These are phyloP conservation scores for Trichosanthes truncata DNA, from an alignment of 306 rosid species.

Conservation along the genomic window DNA sequence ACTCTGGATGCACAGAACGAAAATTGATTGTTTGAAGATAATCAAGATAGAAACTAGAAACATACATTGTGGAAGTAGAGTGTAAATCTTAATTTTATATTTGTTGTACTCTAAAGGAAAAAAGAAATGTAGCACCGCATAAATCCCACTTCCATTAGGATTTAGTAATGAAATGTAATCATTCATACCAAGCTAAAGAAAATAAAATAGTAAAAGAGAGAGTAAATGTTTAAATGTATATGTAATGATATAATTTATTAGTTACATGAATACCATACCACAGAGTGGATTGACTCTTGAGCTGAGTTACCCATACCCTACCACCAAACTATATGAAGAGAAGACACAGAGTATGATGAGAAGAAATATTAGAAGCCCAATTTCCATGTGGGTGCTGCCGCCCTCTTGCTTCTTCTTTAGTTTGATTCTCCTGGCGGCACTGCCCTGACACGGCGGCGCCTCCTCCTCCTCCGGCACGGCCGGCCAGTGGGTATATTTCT, in stretches of 20 bases:
- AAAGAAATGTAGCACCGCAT: no score
- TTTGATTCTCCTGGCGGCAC: slow-evolving; percentile 50
- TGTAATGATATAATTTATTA: background rate
- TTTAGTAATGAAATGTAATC: background rate
- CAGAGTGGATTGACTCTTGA: background rate
- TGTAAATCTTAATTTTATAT: no score
- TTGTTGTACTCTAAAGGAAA: no score
- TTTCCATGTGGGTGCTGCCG: background rate
- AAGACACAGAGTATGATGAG: background rate
- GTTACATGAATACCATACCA: background rate
- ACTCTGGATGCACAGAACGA: no score
- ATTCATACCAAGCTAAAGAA: background rate
- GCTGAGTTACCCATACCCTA: background rate
- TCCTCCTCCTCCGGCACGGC: background rate
- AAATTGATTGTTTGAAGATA: no score
- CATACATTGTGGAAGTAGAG: no score
- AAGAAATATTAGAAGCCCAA: background rate
- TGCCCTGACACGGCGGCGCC: slow-evolving; percentile 40
- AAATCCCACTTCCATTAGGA: background rate
- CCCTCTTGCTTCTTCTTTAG: background rate
- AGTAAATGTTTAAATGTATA: background rate
- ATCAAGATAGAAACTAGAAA: no score
- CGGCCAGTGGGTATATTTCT: slow-evolving; percentile 9
- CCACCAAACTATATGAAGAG: background rate
- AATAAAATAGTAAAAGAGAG: background rate